Base-by-base conservation (phyloP, 2,329 filamentous ascomycete genomes). In the Zymoseptoria tritici region DNA sequence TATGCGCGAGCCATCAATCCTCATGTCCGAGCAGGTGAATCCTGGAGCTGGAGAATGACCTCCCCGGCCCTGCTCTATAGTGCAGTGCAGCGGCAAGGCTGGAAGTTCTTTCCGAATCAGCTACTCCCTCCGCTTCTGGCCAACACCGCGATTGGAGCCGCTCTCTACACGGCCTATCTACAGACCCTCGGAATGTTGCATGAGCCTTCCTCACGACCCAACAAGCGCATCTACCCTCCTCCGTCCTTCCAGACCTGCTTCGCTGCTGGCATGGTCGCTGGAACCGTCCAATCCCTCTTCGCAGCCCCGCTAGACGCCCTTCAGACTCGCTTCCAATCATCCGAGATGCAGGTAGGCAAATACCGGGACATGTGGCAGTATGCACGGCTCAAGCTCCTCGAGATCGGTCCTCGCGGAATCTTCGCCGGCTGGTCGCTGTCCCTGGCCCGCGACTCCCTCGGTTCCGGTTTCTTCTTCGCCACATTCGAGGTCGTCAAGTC, bases 231-330 rank as follows among this genome's bases (percentile, higher is more conserved):
- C 3, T 90, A 88, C 66, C 89, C 88, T 1, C 88, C 88, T 2
- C 86, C 88, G 0, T 77, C 82, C 0, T 81, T 84, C 0, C 68
- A 69, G 0, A 80, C 86, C 46, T 89, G 87, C 2, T 89, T 91
- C 59, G 77, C 84, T 0, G 88, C 89, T 0, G 89, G 89, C 0
- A 79, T 90, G 42, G 73, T 88, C 0, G 89, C 88, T 0, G 89
- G 89, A 0, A 79, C 79, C 1, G 72, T 91, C 0, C 88, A 91
- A 73, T 89, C 86, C 61, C 69, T 91, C 16, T 72, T 91, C 9
- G 89, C 88, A 0, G 89, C 88, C 0, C 89, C 89, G 0, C 78
- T 91, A 6, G 89, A 92, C 65, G 89, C 89, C 0, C 82, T 92
- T 2, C 87, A 90, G 68, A 85, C 87, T 4, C 81, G 88, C 8